Percentiles rank a stretch among this genome's conserved stretches.
phyloP scores from a whole-genome alignment of 2,329 filamentous ascomycete genomes.

The Huntiella omanensis region DNA sequence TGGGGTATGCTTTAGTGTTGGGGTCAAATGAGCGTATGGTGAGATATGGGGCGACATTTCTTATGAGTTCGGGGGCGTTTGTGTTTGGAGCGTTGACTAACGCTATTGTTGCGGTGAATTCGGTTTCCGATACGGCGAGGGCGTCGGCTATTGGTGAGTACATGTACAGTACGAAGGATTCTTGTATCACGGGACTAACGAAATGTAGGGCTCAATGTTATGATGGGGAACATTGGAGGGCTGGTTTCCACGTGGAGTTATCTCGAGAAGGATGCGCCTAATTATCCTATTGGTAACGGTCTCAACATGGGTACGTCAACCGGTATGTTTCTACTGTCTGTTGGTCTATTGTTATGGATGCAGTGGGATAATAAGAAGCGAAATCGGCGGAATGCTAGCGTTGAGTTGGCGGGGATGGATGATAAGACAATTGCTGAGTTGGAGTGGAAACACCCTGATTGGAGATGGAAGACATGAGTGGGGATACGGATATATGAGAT shows the following conservation, averaged over 20 bases:
- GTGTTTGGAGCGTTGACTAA: constrained; percentile 42
- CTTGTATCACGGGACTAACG: not conserved
- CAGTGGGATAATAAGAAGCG: constrained; percentile 40
- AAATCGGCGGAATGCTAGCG: constrained; percentile 33
- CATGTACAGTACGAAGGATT: not conserved
- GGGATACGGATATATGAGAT: not conserved
- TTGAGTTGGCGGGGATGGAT: constrained; percentile 36
- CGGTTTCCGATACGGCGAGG: constrained; percentile 46
- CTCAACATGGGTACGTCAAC: constrained; percentile 45
- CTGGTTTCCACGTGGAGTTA: constrained; percentile 46
- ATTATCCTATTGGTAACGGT: constrained; percentile 53
- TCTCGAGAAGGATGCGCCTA: constrained; percentile 39
- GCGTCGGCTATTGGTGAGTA: constrained; percentile 39
- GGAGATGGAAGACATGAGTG: constrained; percentile 33
- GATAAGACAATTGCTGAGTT: constrained; percentile 36
- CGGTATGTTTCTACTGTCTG: constrained; percentile 32
- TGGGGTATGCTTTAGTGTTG: constrained; percentile 46
- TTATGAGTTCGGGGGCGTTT: constrained; percentile 42
- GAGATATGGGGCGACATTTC: constrained; percentile 44
- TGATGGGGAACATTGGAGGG: constrained; percentile 48
- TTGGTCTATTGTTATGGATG: constrained; percentile 39
- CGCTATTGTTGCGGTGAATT: constrained; percentile 43
- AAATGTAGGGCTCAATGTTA: constrained; percentile 22
- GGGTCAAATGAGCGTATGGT: constrained; percentile 26
- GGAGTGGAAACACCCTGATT: constrained; percentile 50